Evolutionary conservation across 2,329 filamentous ascomycete genomes (phyloP), one percentile per base, ranked within the genome.

Genomic region (Talaromyces funiculosus): DNA sequence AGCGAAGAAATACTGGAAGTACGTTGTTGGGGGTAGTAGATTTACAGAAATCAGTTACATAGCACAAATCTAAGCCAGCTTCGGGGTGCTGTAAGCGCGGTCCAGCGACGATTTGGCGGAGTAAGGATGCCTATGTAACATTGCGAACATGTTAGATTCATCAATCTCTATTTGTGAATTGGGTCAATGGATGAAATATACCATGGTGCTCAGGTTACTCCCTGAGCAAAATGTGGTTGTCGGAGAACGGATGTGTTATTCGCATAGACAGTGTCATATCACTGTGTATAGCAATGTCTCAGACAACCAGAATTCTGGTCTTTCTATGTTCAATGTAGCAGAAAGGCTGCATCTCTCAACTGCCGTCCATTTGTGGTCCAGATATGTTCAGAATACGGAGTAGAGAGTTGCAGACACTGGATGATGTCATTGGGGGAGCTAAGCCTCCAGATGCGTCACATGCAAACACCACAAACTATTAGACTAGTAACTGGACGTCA

Each of bases 21-120:
- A n/a, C n/a, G n/a, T n/a, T n/a, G n/a, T n/a, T n/a, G 24, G 16
- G 3, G 26, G 26, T 4, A 4, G 9, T 33, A 12, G n/a, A 42
- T 67, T 63, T 67, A 79, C 73, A 90, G 69, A 89, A 85, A 69
- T 92, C 86, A 0, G 92, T 96, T 37, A 97, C 92, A 75, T 99
- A 99, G 81, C 93, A 97, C 47, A 99, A 83, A 73, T 99, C 94
- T 26, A 99, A 82, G 5, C 90, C 89, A 7, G 93, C 89, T 78
- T 97, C 93, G 31, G 89, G 83, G 72, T 97, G 92, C 68, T 88
- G 85, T 62, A 87, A 82, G 66, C 94, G 86, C 12, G 94, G 93
- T 9, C 92, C 88, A 47, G 94, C 92, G 64, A 97, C 91, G 65
- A 97, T 90, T 73, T 96, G 90, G 68, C 93, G 90, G 66, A 97